These are phyloP conservation scores for Adansonia digitata DNA, from an alignment of 345 rosid species.

Conservation along the genomic window DNA sequence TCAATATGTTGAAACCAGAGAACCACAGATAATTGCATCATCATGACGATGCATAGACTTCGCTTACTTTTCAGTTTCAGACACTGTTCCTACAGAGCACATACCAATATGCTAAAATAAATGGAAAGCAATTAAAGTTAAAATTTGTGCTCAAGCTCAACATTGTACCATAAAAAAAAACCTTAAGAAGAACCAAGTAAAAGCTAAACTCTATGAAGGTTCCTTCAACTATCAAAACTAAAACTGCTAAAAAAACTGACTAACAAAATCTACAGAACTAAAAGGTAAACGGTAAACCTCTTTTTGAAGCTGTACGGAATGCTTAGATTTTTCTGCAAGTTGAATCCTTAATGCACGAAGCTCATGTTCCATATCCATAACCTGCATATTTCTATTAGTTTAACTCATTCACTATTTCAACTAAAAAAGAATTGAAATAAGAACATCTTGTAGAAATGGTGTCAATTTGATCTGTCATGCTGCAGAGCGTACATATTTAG, in stretches of 20 bases:
- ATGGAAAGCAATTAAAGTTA: not conserved
- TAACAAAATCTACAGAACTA: not conserved
- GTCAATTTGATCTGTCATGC: not conserved
- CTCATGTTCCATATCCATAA: constrained; percentile 23
- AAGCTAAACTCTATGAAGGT: not conserved
- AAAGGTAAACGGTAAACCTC: constrained; percentile 7
- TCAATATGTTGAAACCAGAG: not conserved
- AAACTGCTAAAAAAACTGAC: constrained; percentile 1
- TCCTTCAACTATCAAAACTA: not conserved
- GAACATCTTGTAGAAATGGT: not conserved
- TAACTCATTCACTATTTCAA: constrained; percentile 1
- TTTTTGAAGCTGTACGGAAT: constrained; percentile 10
- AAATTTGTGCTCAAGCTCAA: not conserved
- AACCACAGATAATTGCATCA: not conserved
- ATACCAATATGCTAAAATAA: not conserved
- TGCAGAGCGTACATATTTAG: not conserved
- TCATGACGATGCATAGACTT: too few relatives aligned
- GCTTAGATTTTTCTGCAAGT: constrained; percentile 17
- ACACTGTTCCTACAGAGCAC: not conserved
- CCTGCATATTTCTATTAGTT: constrained; percentile 11
- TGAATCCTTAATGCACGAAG: constrained; percentile 19
- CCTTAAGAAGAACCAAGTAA: not conserved
- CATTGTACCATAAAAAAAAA: not conserved
- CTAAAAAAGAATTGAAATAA: not conserved
- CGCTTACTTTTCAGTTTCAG: not conserved